A percentile compares a stretch with the other conserved stretches of the same genome.
Conservation (phyloP, 23 red algal species). For the Rhodosorus marinus region DNA sequence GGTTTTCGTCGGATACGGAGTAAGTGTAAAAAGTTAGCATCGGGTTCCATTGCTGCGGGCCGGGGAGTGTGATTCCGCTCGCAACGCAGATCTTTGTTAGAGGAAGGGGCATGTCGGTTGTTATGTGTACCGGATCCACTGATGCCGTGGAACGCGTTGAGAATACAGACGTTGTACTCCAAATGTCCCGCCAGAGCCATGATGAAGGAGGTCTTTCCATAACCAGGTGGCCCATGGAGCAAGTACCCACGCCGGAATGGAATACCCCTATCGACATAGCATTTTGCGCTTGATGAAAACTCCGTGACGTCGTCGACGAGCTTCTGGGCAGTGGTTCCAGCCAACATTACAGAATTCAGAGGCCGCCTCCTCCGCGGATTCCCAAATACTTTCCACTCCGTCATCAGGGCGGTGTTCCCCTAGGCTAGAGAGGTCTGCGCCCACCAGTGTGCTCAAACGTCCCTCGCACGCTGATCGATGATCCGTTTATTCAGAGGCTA, state of each 20-base stretch:
- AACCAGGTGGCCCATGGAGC: conserved; percentile 43
- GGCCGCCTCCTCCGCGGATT: no score
- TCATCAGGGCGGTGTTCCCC: no score
- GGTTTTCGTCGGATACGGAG: conserved; percentile 8
- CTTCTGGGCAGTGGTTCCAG: no score
- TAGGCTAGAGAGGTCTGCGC: conserved; percentile 20
- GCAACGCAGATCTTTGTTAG: conserved; percentile 49
- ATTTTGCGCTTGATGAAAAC: no score
- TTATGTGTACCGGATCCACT: conserved; percentile 20
- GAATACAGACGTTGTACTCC: conserved; percentile 25
- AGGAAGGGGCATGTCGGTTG: conserved; percentile 20
- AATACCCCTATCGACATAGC: conserved; percentile 32
- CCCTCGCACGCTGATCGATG: no score
- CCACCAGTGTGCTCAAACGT: no score
- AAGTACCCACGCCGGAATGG: conserved; percentile 46
- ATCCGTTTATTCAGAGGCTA: no score
- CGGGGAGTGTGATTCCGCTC: conserved; percentile 33
- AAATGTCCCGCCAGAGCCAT: conserved; percentile 37
- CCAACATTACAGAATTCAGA: no score
- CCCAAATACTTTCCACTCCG: no score
- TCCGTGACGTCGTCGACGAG: no score
- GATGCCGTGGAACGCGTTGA: conserved; percentile 42
- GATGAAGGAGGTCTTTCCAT: conserved; percentile 43
- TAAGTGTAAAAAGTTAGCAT: conserved; percentile 35
- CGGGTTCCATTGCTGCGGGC: conserved; percentile 57